Evolutionary conservation across 169 alveolate genomes (phyloP), one percentile per base, ranked within the genome.

Genomic region (Plasmodium inui): DNA sequence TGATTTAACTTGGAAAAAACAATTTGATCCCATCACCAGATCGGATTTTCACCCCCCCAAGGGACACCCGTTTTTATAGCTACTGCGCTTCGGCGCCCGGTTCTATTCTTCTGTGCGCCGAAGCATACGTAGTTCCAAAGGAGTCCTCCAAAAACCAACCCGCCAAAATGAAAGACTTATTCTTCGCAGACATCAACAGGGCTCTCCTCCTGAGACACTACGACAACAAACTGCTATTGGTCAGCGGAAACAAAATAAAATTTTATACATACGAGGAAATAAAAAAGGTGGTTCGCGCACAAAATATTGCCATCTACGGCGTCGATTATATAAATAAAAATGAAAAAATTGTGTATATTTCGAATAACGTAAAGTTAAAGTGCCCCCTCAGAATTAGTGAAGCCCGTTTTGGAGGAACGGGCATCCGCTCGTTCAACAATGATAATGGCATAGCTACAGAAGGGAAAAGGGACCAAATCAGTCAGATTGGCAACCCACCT

Each of bases 321-420:
- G 41, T 90, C 26, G 74, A 80, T 26, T 74, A 81, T 46, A 50
- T 82, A 32, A 83, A 90, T 44, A 90, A 80, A 44, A 80, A 90
- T 90, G 95, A 90, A 61, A 67, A 90, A 72, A 90, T 90, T 32
- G 92, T 90, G 17, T 39, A 90, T 37, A 57, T 91, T 71, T 91
- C 95, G 22, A 91, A 91, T 82, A 91, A 82, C 83, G 84, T 91
- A 81, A 91, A 44, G 39, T 37, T 46, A 82, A 81, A 91, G 57
- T 57, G 73, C 44, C 37, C 72, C 3, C 3, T 50, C 12, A 61
- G 57, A 89, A 37, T 50, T 2, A 39, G 72, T 28, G 80, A 53
- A 22, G 71, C 37, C 14, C 57, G 61, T 22, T 34, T 32, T 32
- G 79, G 12, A 19, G 32, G 9, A 50, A 50, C 32, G 44, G 41